Percentiles rank a stretch among this genome's conserved stretches.
These are phyloP conservation scores for Agroathelia rolfsii DNA, from an alignment of 1,284 basidiomycete genomes.

Conservation along the genomic window DNA sequence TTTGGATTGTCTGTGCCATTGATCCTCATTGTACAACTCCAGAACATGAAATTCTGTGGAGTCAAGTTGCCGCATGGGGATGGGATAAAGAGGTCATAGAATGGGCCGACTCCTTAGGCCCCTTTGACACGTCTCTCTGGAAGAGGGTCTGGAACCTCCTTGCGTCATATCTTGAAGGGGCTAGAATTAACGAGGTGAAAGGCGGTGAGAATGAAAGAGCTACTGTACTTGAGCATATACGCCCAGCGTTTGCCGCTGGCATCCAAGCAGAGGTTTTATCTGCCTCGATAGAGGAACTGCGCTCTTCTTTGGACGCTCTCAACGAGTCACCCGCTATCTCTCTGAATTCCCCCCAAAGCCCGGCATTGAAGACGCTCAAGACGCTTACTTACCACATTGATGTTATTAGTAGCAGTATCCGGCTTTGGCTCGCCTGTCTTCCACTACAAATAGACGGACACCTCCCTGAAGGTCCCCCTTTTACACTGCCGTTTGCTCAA, in stretches of 20 bases:
- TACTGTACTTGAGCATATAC: constrained; percentile 25
- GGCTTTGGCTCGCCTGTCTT: constrained; percentile 53
- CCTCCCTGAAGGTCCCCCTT: constrained; percentile 29
- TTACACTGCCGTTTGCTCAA: constrained; percentile 42
- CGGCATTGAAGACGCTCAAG: constrained; percentile 26
- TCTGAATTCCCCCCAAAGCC: constrained; percentile 13
- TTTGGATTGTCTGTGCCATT: constrained; percentile 76
- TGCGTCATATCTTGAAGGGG: constrained; percentile 68
- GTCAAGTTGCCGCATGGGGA: constrained; percentile 65
- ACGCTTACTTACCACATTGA: too few species aligned
- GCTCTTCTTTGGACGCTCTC: constrained; percentile 14
- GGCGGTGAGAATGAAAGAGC: constrained; percentile 56
- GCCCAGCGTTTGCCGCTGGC: constrained; percentile 30
- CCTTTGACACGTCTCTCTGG: too few species aligned
- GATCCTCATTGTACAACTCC: constrained; percentile 86
- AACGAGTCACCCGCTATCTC: constrained; percentile 7
- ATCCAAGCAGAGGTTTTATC: constrained; percentile 28
- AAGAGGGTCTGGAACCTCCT: constrained; percentile 43
- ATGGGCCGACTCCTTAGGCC: constrained; percentile 11
- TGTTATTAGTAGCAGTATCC: constrained; percentile 39
- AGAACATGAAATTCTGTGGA: constrained; percentile 85
- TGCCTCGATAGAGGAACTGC: constrained; percentile 25
- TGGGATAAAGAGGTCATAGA: constrained; percentile 57
- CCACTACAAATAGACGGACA: constrained; percentile 27
- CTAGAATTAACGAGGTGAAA: constrained; percentile 56